Evolutionary conservation across 2,329 filamentous ascomycete genomes (phyloP), one percentile per base, ranked within the genome.

Genomic region (Exophiala alcalophila): DNA sequence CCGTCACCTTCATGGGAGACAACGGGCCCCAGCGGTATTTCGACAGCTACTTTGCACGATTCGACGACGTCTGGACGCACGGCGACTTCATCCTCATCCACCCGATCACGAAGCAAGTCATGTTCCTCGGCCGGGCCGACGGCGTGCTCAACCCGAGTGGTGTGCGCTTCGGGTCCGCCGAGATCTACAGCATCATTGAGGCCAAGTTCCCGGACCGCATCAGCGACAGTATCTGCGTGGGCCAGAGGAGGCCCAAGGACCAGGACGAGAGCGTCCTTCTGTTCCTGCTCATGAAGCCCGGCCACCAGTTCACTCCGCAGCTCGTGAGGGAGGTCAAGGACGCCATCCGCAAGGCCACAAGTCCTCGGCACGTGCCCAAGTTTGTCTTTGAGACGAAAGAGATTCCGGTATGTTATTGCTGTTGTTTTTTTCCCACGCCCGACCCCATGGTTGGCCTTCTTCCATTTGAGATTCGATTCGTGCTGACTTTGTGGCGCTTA

Each of bases 121-220:
- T 76, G 9, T 82, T 90, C 53, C 72, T 86, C 0, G 84, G 84
- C 1, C 73, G 85, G 2, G 83, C 80, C 2, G 54, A 59, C 28
- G 56, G 54, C 15, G 56, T 56, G 29, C 37, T 56, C 10, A 98
- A 98, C 62, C 92, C 92, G 0, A 80, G 84, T 0, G 92, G 92
- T 2, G 88, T 98, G 12, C 75, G 91, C 0, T 97, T 98, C 60
- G 91, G 91, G 4, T 89, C 83, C 21, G 89, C 91, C 0, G 92
- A 98, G 70, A 95, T 98, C 14, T 97, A 97, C 66, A 96, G 95
- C 61, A 74, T 96, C n/a, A 69, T 97, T 19, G 62, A 65, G 24
- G 56, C 58, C 37, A 58, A 75, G 40, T 90, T 91, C 49, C 67
- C 77, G 0, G 70, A 75, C 11, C 67, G 73, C 35, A 66, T 92